Percentiles rank a stretch among this genome's conserved stretches.
These are phyloP conservation scores for Inosperma sp. DNA, from an alignment of 768 basidiomycete species.

Conservation along the genomic window DNA sequence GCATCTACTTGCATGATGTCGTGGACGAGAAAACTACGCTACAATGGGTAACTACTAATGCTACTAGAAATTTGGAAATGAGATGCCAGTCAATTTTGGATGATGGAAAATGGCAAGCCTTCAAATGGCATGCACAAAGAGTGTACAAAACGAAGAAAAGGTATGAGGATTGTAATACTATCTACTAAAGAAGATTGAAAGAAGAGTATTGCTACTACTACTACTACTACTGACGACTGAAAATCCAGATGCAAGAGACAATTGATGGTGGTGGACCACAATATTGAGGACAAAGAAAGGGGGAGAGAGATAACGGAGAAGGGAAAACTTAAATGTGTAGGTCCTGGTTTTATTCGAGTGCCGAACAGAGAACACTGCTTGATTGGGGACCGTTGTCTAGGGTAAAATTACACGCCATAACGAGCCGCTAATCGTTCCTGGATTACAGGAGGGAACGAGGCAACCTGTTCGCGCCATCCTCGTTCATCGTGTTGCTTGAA, in stretches of 20 bases:
- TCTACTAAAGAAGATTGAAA: conserved; percentile 16
- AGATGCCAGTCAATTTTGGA: conserved; percentile 13
- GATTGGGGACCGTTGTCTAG: not conserved
- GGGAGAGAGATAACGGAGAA: conserved; percentile 8
- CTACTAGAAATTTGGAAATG: conserved; percentile 44
- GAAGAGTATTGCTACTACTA: conserved; percentile 25
- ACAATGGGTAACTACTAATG: conserved; percentile 45
- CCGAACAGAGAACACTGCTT: not conserved
- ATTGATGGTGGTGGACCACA: conserved; percentile 22
- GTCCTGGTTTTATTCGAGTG: no score
- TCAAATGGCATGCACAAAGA: no score
- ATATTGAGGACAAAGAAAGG: conserved; percentile 14
- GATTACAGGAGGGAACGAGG: conserved; percentile 82
- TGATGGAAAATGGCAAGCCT: no score
- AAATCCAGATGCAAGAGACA: conserved; percentile 50
- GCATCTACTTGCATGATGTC: conserved; percentile 52
- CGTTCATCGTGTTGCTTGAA: conserved; percentile 86
- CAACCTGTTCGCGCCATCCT: conserved; percentile 81
- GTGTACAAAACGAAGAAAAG: conserved; percentile 1
- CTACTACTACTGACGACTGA: conserved; percentile 30
- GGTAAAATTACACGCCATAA: conserved; percentile 68
- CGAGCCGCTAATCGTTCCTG: conserved; percentile 81
- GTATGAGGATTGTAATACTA: conserved; percentile 11
- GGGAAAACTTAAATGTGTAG: conserved; percentile 6
- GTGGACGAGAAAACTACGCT: conserved; percentile 40